Percentiles rank a stretch among this genome's conserved stretches.
Conservation (phyloP, 75 land plant species). For the Pinus albicaulis region DNA sequence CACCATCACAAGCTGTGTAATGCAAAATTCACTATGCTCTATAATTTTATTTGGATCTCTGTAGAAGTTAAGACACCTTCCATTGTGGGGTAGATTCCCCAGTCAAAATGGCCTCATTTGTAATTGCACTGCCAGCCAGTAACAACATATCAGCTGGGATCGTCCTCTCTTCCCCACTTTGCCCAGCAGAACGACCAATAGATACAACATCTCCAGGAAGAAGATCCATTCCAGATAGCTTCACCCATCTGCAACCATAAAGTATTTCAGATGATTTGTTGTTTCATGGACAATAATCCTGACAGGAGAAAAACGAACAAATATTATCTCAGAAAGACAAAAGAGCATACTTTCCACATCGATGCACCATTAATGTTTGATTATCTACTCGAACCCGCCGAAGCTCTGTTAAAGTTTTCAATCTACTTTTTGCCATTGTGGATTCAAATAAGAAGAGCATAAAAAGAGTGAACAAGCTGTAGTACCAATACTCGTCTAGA, state of each 20-base stretch:
- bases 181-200: slow-evolving; percentile 81
- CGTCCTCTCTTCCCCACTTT: slow-evolving; percentile 80
- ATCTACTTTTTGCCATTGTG: slow-evolving; percentile 95
- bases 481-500: slow-evolving; percentile 98
- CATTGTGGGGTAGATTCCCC: slow-evolving; percentile 99
- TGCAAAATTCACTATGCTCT: neutral
- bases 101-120: slow-evolving; percentile 97
- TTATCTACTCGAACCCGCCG: slow-evolving; percentile 91
- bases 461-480: slow-evolving; percentile 94
- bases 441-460: slow-evolving; percentile 98
- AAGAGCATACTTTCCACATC: slow-evolving; percentile 89
- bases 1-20: neutral
- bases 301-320: neutral
- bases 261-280: neutral
- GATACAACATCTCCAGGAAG: slow-evolving; percentile 98
- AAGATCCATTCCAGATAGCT: slow-evolving; percentile 86
- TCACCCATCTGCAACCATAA: slow-evolving; percentile 73
- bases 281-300: neutral
- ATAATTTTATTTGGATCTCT: neutral
- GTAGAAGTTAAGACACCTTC: slow-evolving; percentile 59
- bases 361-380: slow-evolving; percentile 89
- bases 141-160: slow-evolving; percentile 98
- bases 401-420: slow-evolving; percentile 87
- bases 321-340: neutral
- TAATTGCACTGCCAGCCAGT: slow-evolving; percentile 88